phyloP scores from a whole-genome alignment of 768 basidiomycete species.

The Postia placenta region DNA sequence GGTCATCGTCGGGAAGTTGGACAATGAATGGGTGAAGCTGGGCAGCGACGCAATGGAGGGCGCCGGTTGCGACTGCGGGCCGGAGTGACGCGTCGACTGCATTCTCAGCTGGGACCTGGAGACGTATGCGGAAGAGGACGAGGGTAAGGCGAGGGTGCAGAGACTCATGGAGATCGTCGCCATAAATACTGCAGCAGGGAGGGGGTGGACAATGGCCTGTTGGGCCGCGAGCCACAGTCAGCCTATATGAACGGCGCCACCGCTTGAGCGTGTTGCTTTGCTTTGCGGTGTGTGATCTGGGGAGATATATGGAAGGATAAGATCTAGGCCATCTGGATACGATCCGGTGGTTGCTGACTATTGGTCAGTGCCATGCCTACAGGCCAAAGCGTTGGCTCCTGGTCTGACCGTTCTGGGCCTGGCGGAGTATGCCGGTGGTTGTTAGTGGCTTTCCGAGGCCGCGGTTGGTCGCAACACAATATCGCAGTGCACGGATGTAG shows the following conservation, averaged over 20 bases:
- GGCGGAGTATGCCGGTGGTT: conserved; percentile 1
- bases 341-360: too few relatives aligned
- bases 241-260: not conserved
- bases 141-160: conserved; percentile 10
- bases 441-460: too few relatives aligned
- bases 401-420: not conserved
- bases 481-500: not conserved
- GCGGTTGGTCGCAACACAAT: not conserved
- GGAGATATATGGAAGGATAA: not conserved
- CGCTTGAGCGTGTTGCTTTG: not conserved
- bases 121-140: conserved; percentile 1
- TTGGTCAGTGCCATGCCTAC: not conserved
- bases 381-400: not conserved
- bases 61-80: conserved; percentile 5
- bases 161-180: too few relatives aligned
- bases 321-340: too few relatives aligned
- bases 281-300: not conserved
- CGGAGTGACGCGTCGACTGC: conserved; percentile 1
- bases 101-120: not conserved
- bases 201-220: not conserved
- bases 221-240: not conserved
- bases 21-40: conserved; percentile 24
- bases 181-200: too few relatives aligned
- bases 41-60: conserved; percentile 21
- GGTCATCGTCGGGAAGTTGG: conserved; percentile 24